phyloP scores from a whole-genome alignment of 1,284 basidiomycete species.

The Pyrrhoderma lamaoense region DNA sequence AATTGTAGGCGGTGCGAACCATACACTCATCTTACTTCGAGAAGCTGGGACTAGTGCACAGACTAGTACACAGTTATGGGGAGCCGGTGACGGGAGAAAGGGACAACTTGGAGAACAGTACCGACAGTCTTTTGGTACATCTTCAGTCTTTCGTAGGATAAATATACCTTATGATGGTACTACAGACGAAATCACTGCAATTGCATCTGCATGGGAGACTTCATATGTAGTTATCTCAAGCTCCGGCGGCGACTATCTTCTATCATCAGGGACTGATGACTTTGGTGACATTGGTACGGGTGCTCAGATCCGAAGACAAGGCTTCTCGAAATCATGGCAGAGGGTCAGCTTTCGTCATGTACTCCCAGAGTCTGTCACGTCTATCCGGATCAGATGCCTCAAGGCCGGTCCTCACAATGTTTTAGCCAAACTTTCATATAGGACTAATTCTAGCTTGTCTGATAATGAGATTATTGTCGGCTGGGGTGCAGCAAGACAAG shows the following conservation, averaged over 20 bases:
- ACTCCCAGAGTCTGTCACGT: conserved; percentile 18
- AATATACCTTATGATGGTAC: conserved; percentile 28
- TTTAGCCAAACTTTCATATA: conserved; percentile 36
- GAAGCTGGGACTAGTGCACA: conserved; percentile 19
- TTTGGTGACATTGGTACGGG: conserved; percentile 72
- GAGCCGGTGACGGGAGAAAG: conserved; percentile 51
- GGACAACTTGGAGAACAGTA: conserved; percentile 52
- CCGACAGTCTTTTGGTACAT: conserved; percentile 19
- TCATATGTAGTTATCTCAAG: conserved; percentile 57
- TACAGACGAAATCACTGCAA: conserved; percentile 33
- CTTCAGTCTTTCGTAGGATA: conserved; percentile 42
- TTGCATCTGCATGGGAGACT: conserved; percentile 78
- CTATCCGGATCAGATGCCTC: conserved; percentile 8
- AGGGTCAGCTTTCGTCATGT: conserved; percentile 39
- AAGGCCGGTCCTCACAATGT: conserved; percentile 67
- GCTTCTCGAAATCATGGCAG: conserved; percentile 26
- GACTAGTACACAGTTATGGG: conserved; percentile 44
- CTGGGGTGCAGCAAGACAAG: conserved; percentile 80
- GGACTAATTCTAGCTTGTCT: conserved; percentile 20
- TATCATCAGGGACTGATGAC: conserved; percentile 79
- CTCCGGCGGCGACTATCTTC: conserved; percentile 47
- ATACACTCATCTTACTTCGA: conserved; percentile 48
- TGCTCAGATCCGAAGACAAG: conserved; percentile 5
- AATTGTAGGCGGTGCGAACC: conserved; percentile 58
- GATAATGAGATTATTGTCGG: conserved; percentile 44